These are phyloP conservation scores for Meyerozyma smithsonii DNA, from an alignment of 1,139 yeast genomes.

Conservation along the genomic window DNA sequence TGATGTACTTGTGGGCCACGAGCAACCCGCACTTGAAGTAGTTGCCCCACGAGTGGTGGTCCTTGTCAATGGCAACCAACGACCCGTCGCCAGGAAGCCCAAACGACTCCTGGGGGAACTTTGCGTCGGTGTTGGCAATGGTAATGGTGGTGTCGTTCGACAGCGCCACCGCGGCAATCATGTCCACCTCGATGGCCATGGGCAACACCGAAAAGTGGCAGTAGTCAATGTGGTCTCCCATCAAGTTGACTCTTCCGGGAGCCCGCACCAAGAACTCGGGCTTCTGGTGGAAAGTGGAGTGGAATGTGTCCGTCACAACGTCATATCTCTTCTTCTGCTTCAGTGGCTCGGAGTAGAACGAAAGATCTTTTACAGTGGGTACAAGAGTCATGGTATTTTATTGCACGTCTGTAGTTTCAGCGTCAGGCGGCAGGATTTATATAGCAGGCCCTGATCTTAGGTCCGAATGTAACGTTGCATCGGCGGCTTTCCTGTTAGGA, in stretches of 20 bases:
- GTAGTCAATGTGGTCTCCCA: constrained; percentile 76
- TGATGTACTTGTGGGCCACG: constrained; percentile 53
- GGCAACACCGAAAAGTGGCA: constrained; percentile 66
- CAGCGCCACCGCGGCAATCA: constrained; percentile 49
- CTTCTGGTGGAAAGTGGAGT: constrained; percentile 14
- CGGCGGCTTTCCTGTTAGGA: not conserved
- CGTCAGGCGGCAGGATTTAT: not conserved
- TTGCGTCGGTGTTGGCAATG: constrained; percentile 39
- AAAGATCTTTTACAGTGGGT: constrained; percentile 32
- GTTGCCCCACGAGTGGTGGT: constrained; percentile 55
- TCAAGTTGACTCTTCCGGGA: constrained; percentile 72
- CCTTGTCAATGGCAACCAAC: constrained; percentile 43
- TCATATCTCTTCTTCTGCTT: constrained; percentile 24
- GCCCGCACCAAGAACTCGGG: constrained; percentile 53
- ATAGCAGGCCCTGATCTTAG: constrained; percentile 7
- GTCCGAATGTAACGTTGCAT: constrained; percentile 9
- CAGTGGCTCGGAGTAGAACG: constrained; percentile 30
- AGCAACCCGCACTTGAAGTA: constrained; percentile 65
- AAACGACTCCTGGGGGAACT: constrained; percentile 26
- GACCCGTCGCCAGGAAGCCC: constrained; percentile 40
- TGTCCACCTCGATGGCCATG: constrained; percentile 69
- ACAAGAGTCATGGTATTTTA: constrained; percentile 14
- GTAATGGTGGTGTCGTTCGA: constrained; percentile 26
- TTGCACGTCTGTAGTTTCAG: constrained; percentile 1
- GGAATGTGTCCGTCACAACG: constrained; percentile 18